Evolutionary conservation across 129 eudicot genomes (phyloP), one percentile per base, ranked within the genome.

Genomic region (Flaveria robusta): DNA sequence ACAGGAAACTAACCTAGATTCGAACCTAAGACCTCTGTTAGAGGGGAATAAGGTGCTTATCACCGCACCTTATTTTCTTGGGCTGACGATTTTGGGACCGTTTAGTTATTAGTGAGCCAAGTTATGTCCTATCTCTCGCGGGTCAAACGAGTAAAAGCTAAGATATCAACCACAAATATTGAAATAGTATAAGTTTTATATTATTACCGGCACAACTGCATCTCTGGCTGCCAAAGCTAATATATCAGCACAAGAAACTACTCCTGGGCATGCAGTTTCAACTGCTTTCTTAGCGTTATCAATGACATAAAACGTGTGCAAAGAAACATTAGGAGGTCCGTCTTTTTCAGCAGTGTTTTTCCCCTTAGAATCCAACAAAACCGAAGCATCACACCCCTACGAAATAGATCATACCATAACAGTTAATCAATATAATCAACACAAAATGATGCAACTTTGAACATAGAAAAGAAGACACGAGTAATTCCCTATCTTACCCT

Each of bases 381-480:
- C 74, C 24, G 58, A 68, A 45, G 58, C 74, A 68, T 68, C 74
- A 68, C 74, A 68, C 55, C 74, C 74, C 72, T 68, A n/a, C 18
- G 5, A 43, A 18, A 16, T 10, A 42, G 3, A 43, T 68, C 72
- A 68, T 19, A 68, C 54, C 58, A 68, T 13, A 3, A 23, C 12
- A 7, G 18, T 46, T 43, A 43, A 56, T 20, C 58, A 45, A 20
- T 22, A 3, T 68, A 20, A 34, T 43, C 19, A 43, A 68, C 73
- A 68, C 66, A 22, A 68, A 43, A 20, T 23, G 8, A 24, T 15
- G 10, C 41, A 68, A 12, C 55, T 23, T 34, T 39, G 20, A 43
- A 68, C 47, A 45, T 46, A 43, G 24, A 42, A 41, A 68, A 66
- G 18, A 68, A 56, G 29, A 56, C 11, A n/a, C 20, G 27, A 68